Base-by-base conservation (phyloP, 1,139 yeast genomes). In the Keqinozyma sinolaborantium region DNA sequence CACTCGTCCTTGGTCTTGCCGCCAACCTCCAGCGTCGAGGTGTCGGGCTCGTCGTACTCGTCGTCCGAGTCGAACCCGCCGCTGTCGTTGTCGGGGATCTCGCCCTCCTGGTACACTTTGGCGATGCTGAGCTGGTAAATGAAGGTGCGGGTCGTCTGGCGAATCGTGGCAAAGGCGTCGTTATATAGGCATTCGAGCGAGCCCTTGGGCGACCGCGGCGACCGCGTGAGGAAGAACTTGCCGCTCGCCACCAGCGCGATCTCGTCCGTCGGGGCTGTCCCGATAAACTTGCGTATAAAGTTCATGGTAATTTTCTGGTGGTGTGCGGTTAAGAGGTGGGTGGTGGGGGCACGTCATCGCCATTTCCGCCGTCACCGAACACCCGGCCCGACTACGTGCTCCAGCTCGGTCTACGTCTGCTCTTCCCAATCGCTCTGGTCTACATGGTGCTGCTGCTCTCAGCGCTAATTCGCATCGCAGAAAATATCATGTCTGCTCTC, bases 151-250 rank as follows among this genome's bases (percentile, higher is more conserved):
- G 83, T 69, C 2, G 94, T 83, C 39, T 75, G 76, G 29, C 88
- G 70, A 31, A 92, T 78, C 2, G 79, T 64, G 12, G 90, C 79
- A 32, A 77, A 78, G 1, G 95, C 92, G 47, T 87, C 95, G 40
- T 78, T 83, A 31, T 76, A 82, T 26, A 92, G 69, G 53, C 96
- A 88, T 56, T 92, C 97, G 26, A 80, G 67, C 18, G 80, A 88
- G 3, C 95, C 92, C 53, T 86, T 86, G 10, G 95, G 96, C 5
- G 95, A 83, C 11, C 70, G 71, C 6, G 86, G 85, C 4, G 84
- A 70, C 30, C 97, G 67, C 16, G 84, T 71, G 30, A 90, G 66
- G 50, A 71, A 84, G 33, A 92, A 69, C 56, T 80, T 83, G 5
- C 97, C 98, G 1, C 83, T 73, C 2, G 95, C 87, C 30, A 92